phyloP scores from a whole-genome alignment of 176 grass and related monocot species.

The Coix lacrymajobi region DNA sequence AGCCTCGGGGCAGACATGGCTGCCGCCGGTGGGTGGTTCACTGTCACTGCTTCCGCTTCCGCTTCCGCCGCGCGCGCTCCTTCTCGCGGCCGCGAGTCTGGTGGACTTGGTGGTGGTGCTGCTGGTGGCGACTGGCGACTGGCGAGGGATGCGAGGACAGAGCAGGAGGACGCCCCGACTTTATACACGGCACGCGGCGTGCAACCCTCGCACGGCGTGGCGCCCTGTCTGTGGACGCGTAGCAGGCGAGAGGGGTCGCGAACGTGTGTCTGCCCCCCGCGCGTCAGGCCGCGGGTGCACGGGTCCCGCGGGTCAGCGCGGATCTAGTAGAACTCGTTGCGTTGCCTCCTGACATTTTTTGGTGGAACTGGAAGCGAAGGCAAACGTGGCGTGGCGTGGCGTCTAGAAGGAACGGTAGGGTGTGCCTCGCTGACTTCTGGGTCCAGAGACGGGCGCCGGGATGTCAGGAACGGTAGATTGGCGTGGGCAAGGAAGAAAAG shows the following conservation, averaged over 20 bases:
- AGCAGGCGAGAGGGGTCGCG: background rate
- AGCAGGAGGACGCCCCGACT: background rate
- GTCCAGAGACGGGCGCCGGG: background rate
- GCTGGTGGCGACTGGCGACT: background rate
- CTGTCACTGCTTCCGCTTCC: too few species aligned
- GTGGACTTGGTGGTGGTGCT: background rate
- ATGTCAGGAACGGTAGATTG: background rate
- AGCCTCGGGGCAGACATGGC: slow-evolving; percentile 69
- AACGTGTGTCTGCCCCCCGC: background rate
- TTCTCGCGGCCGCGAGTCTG: background rate
- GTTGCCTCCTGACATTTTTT: background rate
- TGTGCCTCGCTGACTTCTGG: background rate
- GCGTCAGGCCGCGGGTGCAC: too few species aligned
- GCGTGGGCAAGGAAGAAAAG: too few species aligned
- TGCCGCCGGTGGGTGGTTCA: background rate
- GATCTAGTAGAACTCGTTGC: background rate
- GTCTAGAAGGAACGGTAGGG: background rate
- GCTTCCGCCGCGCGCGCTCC: background rate
- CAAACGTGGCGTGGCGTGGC: slow-evolving; percentile 1
- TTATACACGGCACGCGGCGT: background rate
- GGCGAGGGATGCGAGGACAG: background rate
- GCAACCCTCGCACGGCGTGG: background rate
- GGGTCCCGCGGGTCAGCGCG: background rate
- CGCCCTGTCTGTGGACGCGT: slow-evolving; percentile 9
- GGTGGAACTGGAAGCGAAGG: background rate